Evolutionary conservation across 805 yeast genomes (phyloP).

Genomic region (Yamadazyma phyllophila): DNA sequence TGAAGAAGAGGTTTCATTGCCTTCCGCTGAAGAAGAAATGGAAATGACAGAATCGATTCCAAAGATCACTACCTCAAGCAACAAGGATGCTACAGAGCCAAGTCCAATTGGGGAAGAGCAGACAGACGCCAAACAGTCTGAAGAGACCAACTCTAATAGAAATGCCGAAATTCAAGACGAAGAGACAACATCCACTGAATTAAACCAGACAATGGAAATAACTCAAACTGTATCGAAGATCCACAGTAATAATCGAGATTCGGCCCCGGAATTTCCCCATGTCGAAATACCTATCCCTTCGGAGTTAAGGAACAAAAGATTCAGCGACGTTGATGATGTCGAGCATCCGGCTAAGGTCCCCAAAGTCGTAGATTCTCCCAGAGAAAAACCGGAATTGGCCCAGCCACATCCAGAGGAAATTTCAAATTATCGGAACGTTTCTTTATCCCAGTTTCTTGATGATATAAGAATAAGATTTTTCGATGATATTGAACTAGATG

Average conservation of each 20-base stretch:
- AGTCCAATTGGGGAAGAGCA: not conserved
- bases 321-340: slow-evolving; percentile 7
- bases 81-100: no score
- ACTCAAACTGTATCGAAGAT: slow-evolving; percentile 13
- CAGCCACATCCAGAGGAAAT: slow-evolving; percentile 14
- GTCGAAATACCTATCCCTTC: slow-evolving; percentile 15
- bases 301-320: slow-evolving; percentile 10
- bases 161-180: not conserved
- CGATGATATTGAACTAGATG: slow-evolving; percentile 43
- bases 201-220: slow-evolving; percentile 17
- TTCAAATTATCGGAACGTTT: slow-evolving; percentile 27
- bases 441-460: slow-evolving; percentile 36
- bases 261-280: slow-evolving; percentile 13
- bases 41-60: slow-evolving; percentile 14
- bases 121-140: not conserved
- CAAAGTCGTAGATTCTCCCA: not conserved
- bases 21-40: slow-evolving; percentile 7
- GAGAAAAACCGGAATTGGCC: slow-evolving; percentile 18
- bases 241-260: not conserved
- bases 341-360: slow-evolving; percentile 2
- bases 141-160: not conserved
- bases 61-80: not conserved
- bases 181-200: not conserved
- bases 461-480: slow-evolving; percentile 43
- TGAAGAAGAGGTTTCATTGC: no score